Conservation (phyloP, 2,329 filamentous ascomycete genomes). For the Dothistroma septosporum region DNA sequence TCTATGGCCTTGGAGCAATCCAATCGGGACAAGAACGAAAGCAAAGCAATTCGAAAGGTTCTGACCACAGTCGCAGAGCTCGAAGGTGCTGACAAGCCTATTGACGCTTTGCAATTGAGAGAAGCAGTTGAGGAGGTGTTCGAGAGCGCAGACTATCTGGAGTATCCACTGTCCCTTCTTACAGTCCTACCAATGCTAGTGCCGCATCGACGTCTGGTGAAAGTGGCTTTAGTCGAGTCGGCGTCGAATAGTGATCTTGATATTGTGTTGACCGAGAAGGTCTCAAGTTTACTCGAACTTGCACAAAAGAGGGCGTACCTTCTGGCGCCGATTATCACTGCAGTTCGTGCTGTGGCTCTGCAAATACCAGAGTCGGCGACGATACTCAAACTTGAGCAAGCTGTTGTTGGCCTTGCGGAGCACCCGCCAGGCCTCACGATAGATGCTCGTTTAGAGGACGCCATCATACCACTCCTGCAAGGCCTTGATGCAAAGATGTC, state of each 20-base stretch:
- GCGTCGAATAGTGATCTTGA: conserved; percentile 3
- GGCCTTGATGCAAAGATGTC: conserved; percentile 29
- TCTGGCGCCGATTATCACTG: conserved; percentile 28
- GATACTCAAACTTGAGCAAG: conserved; percentile 38
- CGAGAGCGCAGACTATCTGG: conserved; percentile 47
- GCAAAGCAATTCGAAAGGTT: conserved; percentile 23
- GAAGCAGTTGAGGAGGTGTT: conserved; percentile 38
- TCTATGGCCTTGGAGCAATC: conserved; percentile 21
- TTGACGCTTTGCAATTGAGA: background rate
- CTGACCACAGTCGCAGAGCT: conserved; percentile 9
- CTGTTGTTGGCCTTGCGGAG: conserved; percentile 40
- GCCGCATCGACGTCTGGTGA: conserved; percentile 33
- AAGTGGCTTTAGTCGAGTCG: conserved; percentile 26
- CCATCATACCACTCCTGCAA: conserved; percentile 34
- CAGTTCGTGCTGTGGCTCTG: conserved; percentile 25
- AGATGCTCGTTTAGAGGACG: conserved; percentile 46
- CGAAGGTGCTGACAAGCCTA: background rate
- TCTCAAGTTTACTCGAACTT: conserved; percentile 21
- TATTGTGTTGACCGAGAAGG: conserved; percentile 9
- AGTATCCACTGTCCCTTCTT: conserved; percentile 42
- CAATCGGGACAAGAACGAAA: conserved; percentile 27
- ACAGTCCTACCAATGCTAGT: conserved; percentile 37
- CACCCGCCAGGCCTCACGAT: conserved; percentile 40
- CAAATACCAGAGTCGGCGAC: conserved; percentile 27
- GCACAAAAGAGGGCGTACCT: conserved; percentile 31